These are phyloP conservation scores for Rubia peregrina DNA, from an alignment of 305 asterid species.

Conservation along the genomic window DNA sequence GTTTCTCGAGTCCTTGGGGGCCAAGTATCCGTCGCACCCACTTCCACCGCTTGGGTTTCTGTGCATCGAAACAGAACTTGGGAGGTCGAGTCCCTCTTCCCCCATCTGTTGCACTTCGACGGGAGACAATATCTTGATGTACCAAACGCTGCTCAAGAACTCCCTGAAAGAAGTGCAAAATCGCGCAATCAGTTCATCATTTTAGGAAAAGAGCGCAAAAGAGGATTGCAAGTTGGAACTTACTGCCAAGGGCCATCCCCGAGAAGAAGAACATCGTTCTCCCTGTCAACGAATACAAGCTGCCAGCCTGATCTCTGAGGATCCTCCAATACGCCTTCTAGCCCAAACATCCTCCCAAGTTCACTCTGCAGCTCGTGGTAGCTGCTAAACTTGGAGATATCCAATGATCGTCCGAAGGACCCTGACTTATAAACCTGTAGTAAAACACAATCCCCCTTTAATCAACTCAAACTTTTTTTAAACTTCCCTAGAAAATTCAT, in stretches of 20 bases:
- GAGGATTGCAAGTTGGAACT: slow-evolving; percentile 23
- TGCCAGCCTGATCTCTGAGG: slow-evolving; percentile 99
- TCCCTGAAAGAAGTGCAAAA: slow-evolving; percentile 41
- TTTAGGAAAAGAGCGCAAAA: neutral
- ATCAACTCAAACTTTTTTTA: neutral
- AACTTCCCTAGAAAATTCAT: too few relatives aligned
- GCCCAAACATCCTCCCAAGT: slow-evolving; percentile 91
- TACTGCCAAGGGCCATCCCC: slow-evolving; percentile 99
- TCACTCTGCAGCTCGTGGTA: slow-evolving; percentile 84
- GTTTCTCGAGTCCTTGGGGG: slow-evolving; percentile 46
- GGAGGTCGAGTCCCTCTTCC: slow-evolving; percentile 64
- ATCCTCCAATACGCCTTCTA: slow-evolving; percentile 89
- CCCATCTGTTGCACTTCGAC: slow-evolving; percentile 92
- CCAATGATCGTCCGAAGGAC: slow-evolving; percentile 82
- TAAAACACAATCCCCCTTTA: neutral
- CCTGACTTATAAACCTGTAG: slow-evolving; percentile 90
- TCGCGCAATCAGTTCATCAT: neutral
- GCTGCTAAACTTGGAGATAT: slow-evolving; percentile 90
- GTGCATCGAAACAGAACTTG: slow-evolving; percentile 36
- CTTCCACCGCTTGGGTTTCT: slow-evolving; percentile 39
- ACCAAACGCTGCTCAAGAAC: slow-evolving; percentile 79
- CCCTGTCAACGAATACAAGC: slow-evolving; percentile 99
- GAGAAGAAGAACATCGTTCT: slow-evolving; percentile 91
- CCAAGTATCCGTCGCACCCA: slow-evolving; percentile 45
- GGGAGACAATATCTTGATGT: slow-evolving; percentile 88